Percentiles rank a stretch among this genome's conserved stretches.
phyloP scores from a whole-genome alignment of 768 basidiomycete genomes.

The Boletus eberwhitei region DNA sequence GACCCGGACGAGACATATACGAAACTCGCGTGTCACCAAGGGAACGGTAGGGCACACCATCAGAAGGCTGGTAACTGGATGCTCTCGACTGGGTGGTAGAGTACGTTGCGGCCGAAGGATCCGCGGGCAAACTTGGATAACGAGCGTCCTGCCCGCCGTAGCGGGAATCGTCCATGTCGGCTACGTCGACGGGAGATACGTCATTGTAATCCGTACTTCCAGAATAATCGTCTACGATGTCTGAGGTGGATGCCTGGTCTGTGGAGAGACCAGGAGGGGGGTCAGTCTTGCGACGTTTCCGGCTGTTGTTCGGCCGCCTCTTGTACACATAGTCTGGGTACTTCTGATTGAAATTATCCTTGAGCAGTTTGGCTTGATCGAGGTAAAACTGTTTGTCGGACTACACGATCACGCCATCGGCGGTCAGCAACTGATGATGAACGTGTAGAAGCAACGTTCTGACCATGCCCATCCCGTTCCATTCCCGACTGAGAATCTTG shows the following conservation, averaged over 20 bases:
- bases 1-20: conserved; percentile 27
- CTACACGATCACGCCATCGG: conserved; percentile 35
- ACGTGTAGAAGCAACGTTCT: conserved; percentile 23
- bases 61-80: conserved; percentile 26
- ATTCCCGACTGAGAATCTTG: conserved; percentile 84
- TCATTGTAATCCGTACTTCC: conserved; percentile 35
- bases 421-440: conserved; percentile 13
- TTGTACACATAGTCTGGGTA: conserved; percentile 91
- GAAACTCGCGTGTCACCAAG: conserved; percentile 26
- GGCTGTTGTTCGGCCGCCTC: conserved; percentile 82
- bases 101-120: conserved; percentile 16
- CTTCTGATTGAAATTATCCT: conserved; percentile 80
- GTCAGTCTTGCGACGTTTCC: conserved; percentile 54
- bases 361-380: conserved; percentile 80
- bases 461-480: conserved; percentile 77
- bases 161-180: conserved; percentile 23
- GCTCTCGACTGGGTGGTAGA: conserved; percentile 14
- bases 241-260: conserved; percentile 30
- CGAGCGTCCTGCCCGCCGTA: conserved; percentile 16
- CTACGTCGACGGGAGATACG: conserved; percentile 37
- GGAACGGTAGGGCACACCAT: conserved; percentile 19
- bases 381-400: conserved; percentile 84
- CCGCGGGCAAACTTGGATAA: conserved; percentile 22
- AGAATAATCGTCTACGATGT: conserved; percentile 32
- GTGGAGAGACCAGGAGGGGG: conserved; percentile 26